Base-by-base conservation (phyloP, 306 rosid genomes). In the Acmispon strigosus region DNA sequence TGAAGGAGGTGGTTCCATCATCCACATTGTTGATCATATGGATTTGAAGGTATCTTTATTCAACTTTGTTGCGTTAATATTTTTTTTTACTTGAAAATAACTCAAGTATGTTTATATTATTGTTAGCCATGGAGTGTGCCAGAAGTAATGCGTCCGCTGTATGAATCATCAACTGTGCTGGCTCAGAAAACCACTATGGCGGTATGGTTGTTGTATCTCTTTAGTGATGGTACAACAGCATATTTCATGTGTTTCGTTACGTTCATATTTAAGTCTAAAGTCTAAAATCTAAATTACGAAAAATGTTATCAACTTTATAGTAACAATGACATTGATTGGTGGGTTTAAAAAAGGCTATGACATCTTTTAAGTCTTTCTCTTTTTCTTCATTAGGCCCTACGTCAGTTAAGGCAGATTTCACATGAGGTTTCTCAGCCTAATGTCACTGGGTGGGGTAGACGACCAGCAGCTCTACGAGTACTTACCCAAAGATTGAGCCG, bases 181-280 rank as follows among this genome's bases (percentile, higher is more conserved):
- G 94, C 98, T 64, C 98, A 93, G 80, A 93, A 90, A 84, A 93
- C 90, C 59, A 90, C 98, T 39, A 93, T 93, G 96, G 91, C 98
- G 78, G 97, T 93, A 83, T 84, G 94, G 69, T 37, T 62, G 12
- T 66, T 56, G 10, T 44, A 54, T 64, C 37, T 57, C 58, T 39
- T 73, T 59, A 14, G 22, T 63, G 16, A 47, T 42, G 43, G 47
- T 48, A 42, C 61, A 77, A 4, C 56, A 10, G 1, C 37, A 19
- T 18, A 32, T 43, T 10, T 14, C 12, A 24, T 43, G 18, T 54
- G 22, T 68, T 74, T 73, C 22, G 22, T 58, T 32, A 14, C 71
- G 8, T 45, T 50, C 62, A 62, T 18, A 54, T 54, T 17, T 29
- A 29, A 53, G 8, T 74, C 6, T 13, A n/a, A n/a, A n/a, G n/a